phyloP scores from a whole-genome alignment of 129 eudicot genomes.

The Arctium minus region DNA sequence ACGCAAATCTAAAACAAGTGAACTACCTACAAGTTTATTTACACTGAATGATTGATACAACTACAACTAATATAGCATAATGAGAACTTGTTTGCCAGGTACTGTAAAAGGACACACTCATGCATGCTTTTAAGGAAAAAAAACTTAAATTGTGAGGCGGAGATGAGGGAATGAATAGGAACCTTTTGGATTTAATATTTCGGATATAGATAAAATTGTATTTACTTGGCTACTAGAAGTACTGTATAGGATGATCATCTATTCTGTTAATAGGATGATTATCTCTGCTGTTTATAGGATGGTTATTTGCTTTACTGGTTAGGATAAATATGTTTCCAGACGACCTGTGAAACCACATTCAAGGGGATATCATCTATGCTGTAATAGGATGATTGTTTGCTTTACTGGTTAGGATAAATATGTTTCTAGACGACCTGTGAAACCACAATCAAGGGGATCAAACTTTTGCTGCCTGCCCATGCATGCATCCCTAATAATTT shows the following conservation, averaged over 20 bases:
- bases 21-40: no score
- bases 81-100: no score
- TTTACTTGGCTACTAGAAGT: not conserved
- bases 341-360: not conserved
- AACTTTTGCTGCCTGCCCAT: not conserved
- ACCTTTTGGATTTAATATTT: not conserved
- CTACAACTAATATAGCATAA: no score
- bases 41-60: not conserved
- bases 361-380: not conserved
- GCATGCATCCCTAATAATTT: not conserved
- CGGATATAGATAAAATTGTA: not conserved
- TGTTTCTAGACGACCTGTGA: not conserved
- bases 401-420: slow-evolving; percentile 1
- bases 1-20: not conserved
- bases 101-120: no score
- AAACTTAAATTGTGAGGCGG: not conserved
- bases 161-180: not conserved
- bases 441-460: not conserved
- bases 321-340: not conserved
- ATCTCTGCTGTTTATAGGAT: not conserved
- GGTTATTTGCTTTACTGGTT: not conserved
- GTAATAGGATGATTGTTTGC: not conserved
- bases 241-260: not conserved
- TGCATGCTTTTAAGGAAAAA: no score
- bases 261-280: no score